Percentiles rank a stretch among this genome's conserved stretches.
Conservation (phyloP, 192 early-diverging fungal species). For the Umbelopsis vinacea region DNA sequence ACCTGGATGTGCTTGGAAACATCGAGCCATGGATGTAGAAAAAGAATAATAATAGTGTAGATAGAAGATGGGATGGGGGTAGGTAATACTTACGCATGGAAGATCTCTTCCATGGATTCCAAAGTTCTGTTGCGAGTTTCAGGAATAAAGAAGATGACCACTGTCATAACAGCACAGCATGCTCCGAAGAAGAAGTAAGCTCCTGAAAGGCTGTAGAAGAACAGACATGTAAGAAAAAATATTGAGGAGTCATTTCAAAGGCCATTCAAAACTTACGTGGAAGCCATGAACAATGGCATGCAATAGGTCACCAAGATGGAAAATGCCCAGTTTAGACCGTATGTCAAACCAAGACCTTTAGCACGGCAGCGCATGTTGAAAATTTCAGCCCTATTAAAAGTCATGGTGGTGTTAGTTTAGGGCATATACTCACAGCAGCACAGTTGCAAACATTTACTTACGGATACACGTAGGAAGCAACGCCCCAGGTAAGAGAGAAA, state of each 20-base stretch:
- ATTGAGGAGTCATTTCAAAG: too few relatives aligned
- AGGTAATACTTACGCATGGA: slow-evolving; percentile 35
- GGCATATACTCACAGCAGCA: background rate
- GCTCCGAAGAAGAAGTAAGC: slow-evolving; percentile 41
- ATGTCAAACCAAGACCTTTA: slow-evolving; percentile 38
- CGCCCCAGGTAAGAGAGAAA: slow-evolving; percentile 30
- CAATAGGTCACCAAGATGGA: slow-evolving; percentile 38
- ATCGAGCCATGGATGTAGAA: background rate
- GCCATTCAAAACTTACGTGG: slow-evolving; percentile 2
- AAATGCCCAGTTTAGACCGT: slow-evolving; percentile 39
- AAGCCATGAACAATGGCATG: slow-evolving; percentile 38
- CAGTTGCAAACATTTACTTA: background rate
- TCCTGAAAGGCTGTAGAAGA: slow-evolving; percentile 28
- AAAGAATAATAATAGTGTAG: slow-evolving; percentile 2
- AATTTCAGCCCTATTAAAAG: slow-evolving; percentile 19
- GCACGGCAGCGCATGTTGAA: slow-evolving; percentile 40
- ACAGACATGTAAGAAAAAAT: background rate
- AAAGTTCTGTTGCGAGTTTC: slow-evolving; percentile 83
- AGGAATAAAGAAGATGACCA: slow-evolving; percentile 70
- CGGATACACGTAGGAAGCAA: slow-evolving; percentile 34
- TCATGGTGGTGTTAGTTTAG: background rate
- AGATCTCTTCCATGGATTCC: slow-evolving; percentile 88
- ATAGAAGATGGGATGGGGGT: background rate
- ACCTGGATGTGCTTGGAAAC: slow-evolving; percentile 3
- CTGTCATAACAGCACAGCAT: slow-evolving; percentile 38